These are phyloP conservation scores for Phytophthora sp. DNA, from an alignment of 352 stramenopile genomes.

Conservation along the genomic window DNA sequence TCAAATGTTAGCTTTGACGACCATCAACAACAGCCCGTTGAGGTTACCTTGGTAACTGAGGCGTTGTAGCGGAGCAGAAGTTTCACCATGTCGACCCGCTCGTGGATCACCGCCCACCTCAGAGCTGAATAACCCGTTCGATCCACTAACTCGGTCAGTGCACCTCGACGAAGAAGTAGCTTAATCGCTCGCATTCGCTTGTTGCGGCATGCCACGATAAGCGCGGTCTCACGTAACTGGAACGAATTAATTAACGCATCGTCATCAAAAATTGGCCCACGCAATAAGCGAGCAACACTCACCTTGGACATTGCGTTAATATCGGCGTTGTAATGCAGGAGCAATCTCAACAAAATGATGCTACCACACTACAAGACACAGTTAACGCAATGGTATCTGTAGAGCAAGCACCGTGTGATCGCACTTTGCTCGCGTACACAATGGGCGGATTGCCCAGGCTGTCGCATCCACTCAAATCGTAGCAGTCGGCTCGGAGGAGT, in stretches of 20 bases:
- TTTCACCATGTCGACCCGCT: conserved; percentile 37
- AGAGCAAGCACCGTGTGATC: background rate
- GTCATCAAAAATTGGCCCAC: background rate
- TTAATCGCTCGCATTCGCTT: conserved; percentile 38
- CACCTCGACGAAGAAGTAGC: conserved; percentile 52
- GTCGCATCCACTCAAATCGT: conserved; percentile 61
- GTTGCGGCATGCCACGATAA: conserved; percentile 61
- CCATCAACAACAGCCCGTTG: background rate
- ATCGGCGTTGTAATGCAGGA: conserved; percentile 65
- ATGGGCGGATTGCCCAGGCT: conserved; percentile 57
- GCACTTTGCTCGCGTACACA: conserved; percentile 66
- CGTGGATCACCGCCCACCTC: conserved; percentile 53
- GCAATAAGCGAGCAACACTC: background rate
- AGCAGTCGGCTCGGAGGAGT: conserved; percentile 49
- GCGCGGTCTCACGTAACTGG: conserved; percentile 54
- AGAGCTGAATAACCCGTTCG: conserved; percentile 52
- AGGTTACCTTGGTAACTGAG: conserved; percentile 39
- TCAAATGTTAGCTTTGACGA: background rate
- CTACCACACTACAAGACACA: conserved; percentile 48
- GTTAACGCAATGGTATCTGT: background rate
- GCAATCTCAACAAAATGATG: conserved; percentile 48
- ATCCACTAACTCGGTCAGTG: conserved; percentile 49
- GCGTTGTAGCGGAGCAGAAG: conserved; percentile 47
- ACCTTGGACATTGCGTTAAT: conserved; percentile 62
- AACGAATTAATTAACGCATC: too few relatives aligned